Percentiles rank a stretch among this genome's conserved stretches.
phyloP scores from a whole-genome alignment of 2,329 filamentous ascomycete species.

The Ophiocordyceps polyrhachis-furcata region DNA sequence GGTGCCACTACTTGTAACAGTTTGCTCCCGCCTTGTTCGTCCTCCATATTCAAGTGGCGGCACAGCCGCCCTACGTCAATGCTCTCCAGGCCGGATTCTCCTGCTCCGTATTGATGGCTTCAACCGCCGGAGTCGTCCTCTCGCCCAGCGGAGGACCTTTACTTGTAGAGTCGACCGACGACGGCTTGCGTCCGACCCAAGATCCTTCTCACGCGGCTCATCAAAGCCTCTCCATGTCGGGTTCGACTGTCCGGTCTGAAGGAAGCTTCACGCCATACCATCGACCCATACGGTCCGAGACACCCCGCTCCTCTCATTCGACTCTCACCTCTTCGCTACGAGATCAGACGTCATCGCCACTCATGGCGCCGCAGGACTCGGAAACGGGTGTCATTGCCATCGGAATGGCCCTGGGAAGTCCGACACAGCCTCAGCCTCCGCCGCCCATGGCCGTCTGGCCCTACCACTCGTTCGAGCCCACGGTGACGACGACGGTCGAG shows the following conservation, averaged over 20 bases:
- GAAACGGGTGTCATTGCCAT: constrained; percentile 28
- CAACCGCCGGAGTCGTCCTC: not conserved
- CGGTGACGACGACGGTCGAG: constrained; percentile 7
- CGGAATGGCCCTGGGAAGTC: constrained; percentile 59
- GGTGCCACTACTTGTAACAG: constrained; percentile 1
- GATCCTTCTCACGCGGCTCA: not conserved
- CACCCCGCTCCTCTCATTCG: constrained; percentile 21
- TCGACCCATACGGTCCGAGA: constrained; percentile 20
- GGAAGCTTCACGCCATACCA: constrained; percentile 20
- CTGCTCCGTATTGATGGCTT: not conserved
- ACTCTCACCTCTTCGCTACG: constrained; percentile 11
- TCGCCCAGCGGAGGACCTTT: not conserved
- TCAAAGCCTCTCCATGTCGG: constrained; percentile 4
- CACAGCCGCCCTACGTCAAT: not conserved
- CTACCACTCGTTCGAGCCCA: constrained; percentile 8
- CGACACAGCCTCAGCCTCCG: constrained; percentile 22
- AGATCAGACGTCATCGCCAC: not conserved
- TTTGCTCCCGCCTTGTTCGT: not conserved
- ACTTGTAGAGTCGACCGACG: not conserved
- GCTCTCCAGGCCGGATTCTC: not conserved
- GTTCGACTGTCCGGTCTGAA: constrained; percentile 10
- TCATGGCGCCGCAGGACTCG: constrained; percentile 6
- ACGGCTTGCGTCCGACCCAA: not conserved
- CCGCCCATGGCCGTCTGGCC: constrained; percentile 10
- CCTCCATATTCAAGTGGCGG: not conserved